Conservation (phyloP, 2,329 filamentous ascomycete species). For the Aspergillus versicolor region DNA sequence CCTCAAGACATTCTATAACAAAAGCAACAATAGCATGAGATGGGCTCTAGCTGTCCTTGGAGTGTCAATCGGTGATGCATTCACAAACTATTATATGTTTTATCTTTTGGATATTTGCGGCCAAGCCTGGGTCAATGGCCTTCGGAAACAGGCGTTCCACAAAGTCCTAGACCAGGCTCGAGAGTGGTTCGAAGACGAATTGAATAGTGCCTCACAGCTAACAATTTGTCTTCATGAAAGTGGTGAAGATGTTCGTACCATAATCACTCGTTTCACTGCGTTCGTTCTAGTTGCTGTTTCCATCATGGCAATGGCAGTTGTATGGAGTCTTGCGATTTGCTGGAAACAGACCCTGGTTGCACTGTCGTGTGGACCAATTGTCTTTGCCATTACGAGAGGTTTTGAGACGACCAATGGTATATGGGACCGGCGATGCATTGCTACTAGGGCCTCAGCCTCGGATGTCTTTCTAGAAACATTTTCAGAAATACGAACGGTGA, state of each 20-base stretch:
- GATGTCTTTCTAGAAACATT: constrained; percentile 73
- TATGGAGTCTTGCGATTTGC: constrained; percentile 71
- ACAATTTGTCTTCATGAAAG: constrained; percentile 74
- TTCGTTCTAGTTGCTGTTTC: constrained; percentile 64
- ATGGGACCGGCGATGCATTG: constrained; percentile 71
- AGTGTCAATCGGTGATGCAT: constrained; percentile 66
- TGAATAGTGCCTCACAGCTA: constrained; percentile 64
- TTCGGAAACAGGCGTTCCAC: constrained; percentile 67
- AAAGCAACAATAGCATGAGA: constrained; percentile 50
- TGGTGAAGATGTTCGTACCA: constrained; percentile 81
- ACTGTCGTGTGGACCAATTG: constrained; percentile 65
- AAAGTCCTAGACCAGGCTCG: constrained; percentile 73
- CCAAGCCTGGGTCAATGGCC: constrained; percentile 72
- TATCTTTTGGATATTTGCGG: constrained; percentile 70
- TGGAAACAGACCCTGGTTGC: constrained; percentile 82
- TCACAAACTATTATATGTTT: constrained; percentile 64
- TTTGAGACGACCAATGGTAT: constrained; percentile 65
- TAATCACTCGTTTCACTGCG: constrained; percentile 75
- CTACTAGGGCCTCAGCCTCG: constrained; percentile 59
- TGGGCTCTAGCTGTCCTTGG: constrained; percentile 72
- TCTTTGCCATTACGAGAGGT: constrained; percentile 64
- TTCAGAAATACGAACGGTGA: constrained; percentile 74
- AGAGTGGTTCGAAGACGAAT: constrained; percentile 72
- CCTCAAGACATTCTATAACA: constrained; percentile 66
- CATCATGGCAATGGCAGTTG: constrained; percentile 67